These are phyloP conservation scores for Fusarium fracticaudum DNA, from an alignment of 2,329 filamentous ascomycete genomes.

Conservation along the genomic window DNA sequence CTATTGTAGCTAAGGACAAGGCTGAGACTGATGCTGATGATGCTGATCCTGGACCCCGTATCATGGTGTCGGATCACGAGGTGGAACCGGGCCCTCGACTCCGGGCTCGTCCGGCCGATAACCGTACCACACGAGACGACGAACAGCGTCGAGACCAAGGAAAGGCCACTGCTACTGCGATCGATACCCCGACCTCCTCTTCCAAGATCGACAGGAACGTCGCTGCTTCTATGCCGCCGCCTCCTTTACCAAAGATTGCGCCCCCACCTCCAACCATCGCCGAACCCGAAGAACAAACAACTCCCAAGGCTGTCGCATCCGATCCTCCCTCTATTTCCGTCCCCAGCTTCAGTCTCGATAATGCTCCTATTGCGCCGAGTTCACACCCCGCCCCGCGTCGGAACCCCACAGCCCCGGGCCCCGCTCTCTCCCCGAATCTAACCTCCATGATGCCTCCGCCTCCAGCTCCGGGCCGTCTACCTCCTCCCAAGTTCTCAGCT, in stretches of 20 bases:
- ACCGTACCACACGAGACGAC: conserved; percentile 31
- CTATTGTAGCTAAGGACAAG: conserved; percentile 9
- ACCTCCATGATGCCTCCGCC: conserved; percentile 46
- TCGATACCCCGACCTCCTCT: background rate
- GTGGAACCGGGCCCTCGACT: conserved; percentile 35
- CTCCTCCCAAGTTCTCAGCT: conserved; percentile 20
- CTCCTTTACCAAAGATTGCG: conserved; percentile 48
- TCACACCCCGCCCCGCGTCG: conserved; percentile 26
- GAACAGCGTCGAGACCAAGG: conserved; percentile 10
- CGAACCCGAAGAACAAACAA: conserved; percentile 55
- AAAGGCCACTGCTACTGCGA: conserved; percentile 6
- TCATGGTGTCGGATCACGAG: conserved; percentile 40
- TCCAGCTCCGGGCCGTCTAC: conserved; percentile 34
- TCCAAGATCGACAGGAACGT: conserved; percentile 33
- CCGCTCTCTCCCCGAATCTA: conserved; percentile 7
- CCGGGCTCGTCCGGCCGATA: conserved; percentile 39
- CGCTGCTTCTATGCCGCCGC: conserved; percentile 50
- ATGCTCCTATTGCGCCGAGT: conserved; percentile 37
- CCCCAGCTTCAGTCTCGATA: conserved; percentile 59
- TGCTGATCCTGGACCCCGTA: conserved; percentile 29
- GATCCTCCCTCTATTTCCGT: conserved; percentile 44
- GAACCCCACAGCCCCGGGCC: conserved; percentile 27
- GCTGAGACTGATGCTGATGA: conserved; percentile 13
- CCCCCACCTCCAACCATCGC: conserved; percentile 35
- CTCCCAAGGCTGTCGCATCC: conserved; percentile 59